Conservation (phyloP, 192 early-diverging fungal genomes). For the Coemansia sp. region DNA sequence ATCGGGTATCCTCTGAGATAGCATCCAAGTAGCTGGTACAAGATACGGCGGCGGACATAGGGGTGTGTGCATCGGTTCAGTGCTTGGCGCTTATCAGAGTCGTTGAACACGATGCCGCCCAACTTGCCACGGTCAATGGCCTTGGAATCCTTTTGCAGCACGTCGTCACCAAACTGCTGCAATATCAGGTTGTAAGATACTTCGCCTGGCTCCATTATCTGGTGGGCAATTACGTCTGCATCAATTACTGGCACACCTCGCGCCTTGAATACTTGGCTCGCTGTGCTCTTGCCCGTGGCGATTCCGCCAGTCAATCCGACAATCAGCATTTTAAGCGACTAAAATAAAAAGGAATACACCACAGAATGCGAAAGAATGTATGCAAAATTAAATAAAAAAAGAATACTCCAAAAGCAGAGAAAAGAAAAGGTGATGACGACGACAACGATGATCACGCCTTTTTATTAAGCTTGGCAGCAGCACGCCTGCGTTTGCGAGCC, state of each 20-base stretch:
- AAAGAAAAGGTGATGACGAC: not conserved
- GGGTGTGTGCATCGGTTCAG: conserved; percentile 91
- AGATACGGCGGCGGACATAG: conserved; percentile 78
- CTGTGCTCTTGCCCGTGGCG: conserved; percentile 88
- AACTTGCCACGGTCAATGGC: conserved; percentile 75
- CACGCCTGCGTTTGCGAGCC: conserved; percentile 21
- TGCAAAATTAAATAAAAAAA: conserved; percentile 7
- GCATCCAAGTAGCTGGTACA: conserved; percentile 62
- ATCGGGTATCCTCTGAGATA: conserved; percentile 72
- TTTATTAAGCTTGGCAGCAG: conserved; percentile 25
- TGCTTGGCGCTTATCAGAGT: conserved; percentile 66
- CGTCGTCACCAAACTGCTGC: conserved; percentile 70
- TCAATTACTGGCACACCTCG: conserved; percentile 80
- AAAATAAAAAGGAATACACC: not conserved
- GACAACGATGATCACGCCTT: not conserved
- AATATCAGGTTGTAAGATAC: conserved; percentile 74
- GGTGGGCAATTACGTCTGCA: conserved; percentile 85
- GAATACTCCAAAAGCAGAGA: not conserved
- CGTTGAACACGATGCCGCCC: conserved; percentile 77
- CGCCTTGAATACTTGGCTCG: conserved; percentile 64
- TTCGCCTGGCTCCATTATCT: conserved; percentile 79
- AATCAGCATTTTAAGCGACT: conserved; percentile 70
- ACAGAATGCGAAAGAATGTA: not conserved
- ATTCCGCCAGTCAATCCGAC: conserved; percentile 97
- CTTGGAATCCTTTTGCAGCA: conserved; percentile 59